Evolutionary conservation across 768 basidiomycete genomes (phyloP).

Genomic region (Mycena olivaceomarginata): DNA sequence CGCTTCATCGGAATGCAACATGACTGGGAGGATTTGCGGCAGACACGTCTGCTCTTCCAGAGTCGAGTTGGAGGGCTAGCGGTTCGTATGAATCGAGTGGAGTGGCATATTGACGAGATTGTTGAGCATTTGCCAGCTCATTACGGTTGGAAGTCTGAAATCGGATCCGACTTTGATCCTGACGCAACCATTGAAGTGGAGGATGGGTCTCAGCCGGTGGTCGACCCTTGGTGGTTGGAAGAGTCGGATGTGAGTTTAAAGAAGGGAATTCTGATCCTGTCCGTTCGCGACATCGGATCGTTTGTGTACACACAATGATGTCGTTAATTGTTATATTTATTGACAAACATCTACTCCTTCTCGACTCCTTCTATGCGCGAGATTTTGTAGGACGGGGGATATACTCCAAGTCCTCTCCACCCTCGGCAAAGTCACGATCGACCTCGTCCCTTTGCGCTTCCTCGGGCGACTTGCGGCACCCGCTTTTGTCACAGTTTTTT

Average conservation of each 20-base stretch:
- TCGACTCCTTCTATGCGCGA: background rate
- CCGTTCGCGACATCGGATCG: background rate
- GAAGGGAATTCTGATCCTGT: background rate
- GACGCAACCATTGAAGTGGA: background rate
- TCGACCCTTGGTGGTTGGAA: background rate
- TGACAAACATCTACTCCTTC: background rate
- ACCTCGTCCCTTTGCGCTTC: background rate
- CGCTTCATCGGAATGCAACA: background rate
- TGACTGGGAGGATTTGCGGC: background rate
- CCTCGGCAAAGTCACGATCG: conserved; percentile 3
- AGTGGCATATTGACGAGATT: background rate
- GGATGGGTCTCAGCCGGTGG: conserved; percentile 17
- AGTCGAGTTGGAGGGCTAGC: background rate
- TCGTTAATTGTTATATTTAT: background rate
- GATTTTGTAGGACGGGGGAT: background rate
- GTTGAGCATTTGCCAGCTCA: background rate
- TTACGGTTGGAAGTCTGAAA: no score
- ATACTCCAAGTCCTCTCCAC: background rate
- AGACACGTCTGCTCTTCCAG: background rate
- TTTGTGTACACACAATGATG: background rate
- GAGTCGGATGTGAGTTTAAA: background rate
- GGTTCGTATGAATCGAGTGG: conserved; percentile 1
- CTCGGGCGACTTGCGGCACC: background rate
- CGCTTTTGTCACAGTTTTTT: background rate
- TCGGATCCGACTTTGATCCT: background rate